Evolutionary conservation across 2,329 filamentous ascomycete species (phyloP), one percentile per base, ranked within the genome.

Genomic region (Aspergillus ustus): DNA sequence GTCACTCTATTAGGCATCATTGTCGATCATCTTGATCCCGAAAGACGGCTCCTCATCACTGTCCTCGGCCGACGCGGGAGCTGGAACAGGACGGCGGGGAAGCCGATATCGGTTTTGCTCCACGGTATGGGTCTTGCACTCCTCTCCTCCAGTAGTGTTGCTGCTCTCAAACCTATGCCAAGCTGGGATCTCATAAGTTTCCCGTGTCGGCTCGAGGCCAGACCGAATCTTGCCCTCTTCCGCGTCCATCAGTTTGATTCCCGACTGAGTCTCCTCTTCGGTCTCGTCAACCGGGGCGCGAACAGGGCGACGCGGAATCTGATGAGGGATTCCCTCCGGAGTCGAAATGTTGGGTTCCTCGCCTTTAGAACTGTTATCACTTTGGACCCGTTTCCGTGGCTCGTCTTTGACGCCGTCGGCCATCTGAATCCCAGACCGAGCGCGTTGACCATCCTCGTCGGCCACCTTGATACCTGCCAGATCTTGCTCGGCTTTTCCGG

Each of bases 51-150:
- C 34, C 34, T 40, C 34, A 15, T 40, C 34, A 40, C 34, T 40
- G 13, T 40, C 11, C 34, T 40, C 34, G 2, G 34, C 34, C 34
- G 34, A 40, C 15, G 34, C 46, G 46, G 19, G 19, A 7, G 51
- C 19, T 7, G 57, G 57, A 44, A 62, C 54, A 6, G 60, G 60
- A 9, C 60, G 60, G 40, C 55, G 55, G 31, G 60, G 60, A 17
- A 62, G 29, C 34, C 50, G 37, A 44, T 20, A 66, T 49, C 72
- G 62, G 28, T 71, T 67, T 34, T 77, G 70, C 73, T 76, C 52
- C 68, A 69, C n/a, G 64, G 58, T 37, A 73, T 34, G 37, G 66
- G 7, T 74, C 66, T 54, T 77, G 68, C 67, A 31, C 34, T 73
- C 72, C 15, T 66, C 64, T 4, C 57, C 54, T 20, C 52, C 34